These are phyloP conservation scores for Alternaria solani DNA, from an alignment of 2,329 filamentous ascomycete genomes.

Conservation along the genomic window DNA sequence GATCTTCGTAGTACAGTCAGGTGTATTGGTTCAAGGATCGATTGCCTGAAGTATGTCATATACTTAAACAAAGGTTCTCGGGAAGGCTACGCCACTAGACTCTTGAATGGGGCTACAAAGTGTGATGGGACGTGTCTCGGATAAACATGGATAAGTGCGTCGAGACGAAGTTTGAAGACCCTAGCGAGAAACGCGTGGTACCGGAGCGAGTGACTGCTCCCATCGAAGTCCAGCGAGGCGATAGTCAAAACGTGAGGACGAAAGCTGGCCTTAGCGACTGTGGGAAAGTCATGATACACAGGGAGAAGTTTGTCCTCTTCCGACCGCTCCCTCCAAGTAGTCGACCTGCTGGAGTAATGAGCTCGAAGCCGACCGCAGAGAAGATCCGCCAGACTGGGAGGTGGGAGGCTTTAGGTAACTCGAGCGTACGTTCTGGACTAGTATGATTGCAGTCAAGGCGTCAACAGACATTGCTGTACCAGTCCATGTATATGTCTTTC, in stretches of 20 bases:
- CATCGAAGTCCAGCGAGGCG: rapidly evolving
- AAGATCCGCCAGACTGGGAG: too few relatives aligned
- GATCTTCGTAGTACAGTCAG: neutral
- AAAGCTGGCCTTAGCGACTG: neutral
- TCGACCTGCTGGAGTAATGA: too few relatives aligned
- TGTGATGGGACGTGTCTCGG: neutral
- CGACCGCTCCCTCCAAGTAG: too few relatives aligned
- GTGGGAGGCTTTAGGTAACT: too few relatives aligned
- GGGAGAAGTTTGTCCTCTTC: too few relatives aligned
- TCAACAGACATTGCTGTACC: too few relatives aligned
- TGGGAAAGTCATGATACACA: neutral
- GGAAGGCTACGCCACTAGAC: neutral
- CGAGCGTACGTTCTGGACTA: too few relatives aligned
- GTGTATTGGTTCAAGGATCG: neutral
- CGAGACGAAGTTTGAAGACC: neutral
- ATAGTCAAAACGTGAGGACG: neutral
- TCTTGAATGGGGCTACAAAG: neutral
- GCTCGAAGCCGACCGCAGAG: too few relatives aligned
- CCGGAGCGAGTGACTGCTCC: neutral
- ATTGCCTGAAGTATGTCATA: neutral
- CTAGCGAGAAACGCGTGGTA: neutral
- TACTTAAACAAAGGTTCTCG: neutral
- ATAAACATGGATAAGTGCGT: neutral
- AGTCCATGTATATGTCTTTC: too few relatives aligned
- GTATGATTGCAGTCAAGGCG: too few relatives aligned